Conservation (phyloP, 495 filamentous ascomycete genomes). For the Apodospora peruviana region DNA sequence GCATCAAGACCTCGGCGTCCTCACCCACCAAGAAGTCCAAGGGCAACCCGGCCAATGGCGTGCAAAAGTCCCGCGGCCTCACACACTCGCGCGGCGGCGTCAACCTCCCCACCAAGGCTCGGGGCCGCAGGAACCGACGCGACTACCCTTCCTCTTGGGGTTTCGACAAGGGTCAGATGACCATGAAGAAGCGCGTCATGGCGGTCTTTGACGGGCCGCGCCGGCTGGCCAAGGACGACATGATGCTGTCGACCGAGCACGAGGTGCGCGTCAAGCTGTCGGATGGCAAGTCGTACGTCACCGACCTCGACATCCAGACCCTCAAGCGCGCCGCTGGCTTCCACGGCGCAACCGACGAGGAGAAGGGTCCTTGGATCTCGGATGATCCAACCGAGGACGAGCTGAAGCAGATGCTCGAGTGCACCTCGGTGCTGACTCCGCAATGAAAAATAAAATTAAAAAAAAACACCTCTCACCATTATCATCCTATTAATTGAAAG, state of each 20-base stretch:
- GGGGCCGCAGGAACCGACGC: conserved; percentile 74
- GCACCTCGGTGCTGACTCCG: conserved; percentile 12
- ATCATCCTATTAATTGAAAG: background rate
- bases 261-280: conserved; percentile 81
- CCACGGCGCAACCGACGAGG: conserved; percentile 66
- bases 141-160: conserved; percentile 93
- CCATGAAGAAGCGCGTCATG: conserved; percentile 93
- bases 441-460: conserved; percentile 3
- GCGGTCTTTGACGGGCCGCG: conserved; percentile 87
- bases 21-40: conserved; percentile 30
- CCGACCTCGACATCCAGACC: conserved; percentile 89
- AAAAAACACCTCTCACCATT: background rate
- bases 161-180: conserved; percentile 83
- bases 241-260: conserved; percentile 95
- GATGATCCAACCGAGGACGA: conserved; percentile 47
- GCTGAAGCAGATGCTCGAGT: conserved; percentile 36
- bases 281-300: conserved; percentile 71
- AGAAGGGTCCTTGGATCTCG: conserved; percentile 74
- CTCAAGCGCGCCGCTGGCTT: conserved; percentile 81
- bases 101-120: conserved; percentile 55
- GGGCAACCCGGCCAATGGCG: conserved; percentile 42
- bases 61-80: conserved; percentile 51
- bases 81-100: conserved; percentile 60
- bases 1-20: conserved; percentile 21
- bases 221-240: conserved; percentile 94